Base-by-base conservation (phyloP, 2,329 filamentous ascomycete genomes). In the Aspergillus japonicus region DNA sequence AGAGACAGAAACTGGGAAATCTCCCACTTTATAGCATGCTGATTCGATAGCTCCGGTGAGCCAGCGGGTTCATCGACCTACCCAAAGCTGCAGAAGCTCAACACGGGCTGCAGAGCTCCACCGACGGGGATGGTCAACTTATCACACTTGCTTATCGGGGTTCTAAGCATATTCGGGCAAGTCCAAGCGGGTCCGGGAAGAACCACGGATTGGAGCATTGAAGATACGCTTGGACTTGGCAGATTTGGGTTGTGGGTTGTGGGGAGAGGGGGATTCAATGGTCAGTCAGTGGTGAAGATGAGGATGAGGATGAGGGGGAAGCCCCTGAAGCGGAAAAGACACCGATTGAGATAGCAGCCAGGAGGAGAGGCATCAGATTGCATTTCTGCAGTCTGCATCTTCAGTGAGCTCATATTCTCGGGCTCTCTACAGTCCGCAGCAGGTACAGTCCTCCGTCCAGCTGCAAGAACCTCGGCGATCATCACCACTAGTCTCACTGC, bases 171-270 rank as follows among this genome's bases (percentile, higher is more conserved):
- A 42, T 42, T 54, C 8, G 52, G 52, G 52, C 52, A 54, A 47
- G 52, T 54, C 35, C 52, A 54, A 47, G 52, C 52, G 42, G 51
- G 12, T 35, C 51, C 39, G 39, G 39, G 39, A 42, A 42, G 39
- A 42, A 42, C 39, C 39, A 42, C 39, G 16, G 39, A 42, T 42
- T 19, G 39, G 16, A 7, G 16, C 5, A 7, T 42, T 42, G 16
- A 42, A 35, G 39, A 42, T 42, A n/a, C 39, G 39, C 39, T 16
- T 42, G 39, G 39, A 42, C 16, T 42, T 16, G 39, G 39, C 39
- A 6, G 39, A n/a, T 42, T 42, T 42, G 39, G 16, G 39, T 26
- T 42, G 39, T 42, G 39, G 16, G 39, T 8, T 42, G 39, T n/a
- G 39, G 39, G 16, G 39, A 5, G 33, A 35, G 33, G 5, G 33